Percentiles rank a stretch among this genome's conserved stretches.
Conservation (phyloP, 331 rosid species). For the Telfairia occidentalis region DNA sequence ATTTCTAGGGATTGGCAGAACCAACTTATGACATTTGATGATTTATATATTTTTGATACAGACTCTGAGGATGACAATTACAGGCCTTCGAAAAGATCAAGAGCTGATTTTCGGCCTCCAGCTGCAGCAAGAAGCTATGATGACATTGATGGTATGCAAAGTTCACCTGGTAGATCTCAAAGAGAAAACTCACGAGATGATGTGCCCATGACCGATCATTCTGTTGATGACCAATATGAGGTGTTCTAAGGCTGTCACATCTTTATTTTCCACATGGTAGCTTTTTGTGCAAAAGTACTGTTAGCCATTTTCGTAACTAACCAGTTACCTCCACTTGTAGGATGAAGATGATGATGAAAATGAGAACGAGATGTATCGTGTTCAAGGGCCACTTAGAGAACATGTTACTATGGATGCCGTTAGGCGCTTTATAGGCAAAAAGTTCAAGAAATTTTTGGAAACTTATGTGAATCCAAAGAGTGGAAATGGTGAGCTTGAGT, state of each 20-base stretch:
- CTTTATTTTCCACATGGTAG: background rate
- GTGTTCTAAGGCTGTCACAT: slow-evolving; percentile 20
- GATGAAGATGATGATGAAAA: slow-evolving; percentile 66
- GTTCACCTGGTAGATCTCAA: slow-evolving; percentile 85
- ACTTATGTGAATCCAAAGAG: slow-evolving; percentile 56
- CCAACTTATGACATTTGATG: background rate
- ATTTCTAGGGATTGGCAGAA: background rate
- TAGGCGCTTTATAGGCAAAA: slow-evolving; percentile 76
- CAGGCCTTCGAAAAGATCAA: slow-evolving; percentile 70
- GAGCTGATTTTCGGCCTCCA: slow-evolving; percentile 62
- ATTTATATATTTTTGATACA: slow-evolving; percentile 21
- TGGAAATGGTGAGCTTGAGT: slow-evolving; percentile 55
- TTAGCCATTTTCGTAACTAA: background rate
- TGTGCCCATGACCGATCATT: slow-evolving; percentile 69
- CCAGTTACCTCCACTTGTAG: slow-evolving; percentile 23
- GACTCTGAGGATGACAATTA: slow-evolving; percentile 80
- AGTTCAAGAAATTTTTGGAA: slow-evolving; percentile 41
- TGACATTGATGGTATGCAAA: slow-evolving; percentile 58
- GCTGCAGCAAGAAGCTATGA: slow-evolving; percentile 37
- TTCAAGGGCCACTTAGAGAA: slow-evolving; percentile 85
- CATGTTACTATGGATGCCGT: slow-evolving; percentile 96
- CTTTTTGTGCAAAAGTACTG: background rate
- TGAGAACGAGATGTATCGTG: slow-evolving; percentile 74
- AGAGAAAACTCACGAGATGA: slow-evolving; percentile 58
- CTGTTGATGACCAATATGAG: slow-evolving; percentile 63